Conservation (phyloP, 148 eudicot genomes). For the Silene conica region DNA sequence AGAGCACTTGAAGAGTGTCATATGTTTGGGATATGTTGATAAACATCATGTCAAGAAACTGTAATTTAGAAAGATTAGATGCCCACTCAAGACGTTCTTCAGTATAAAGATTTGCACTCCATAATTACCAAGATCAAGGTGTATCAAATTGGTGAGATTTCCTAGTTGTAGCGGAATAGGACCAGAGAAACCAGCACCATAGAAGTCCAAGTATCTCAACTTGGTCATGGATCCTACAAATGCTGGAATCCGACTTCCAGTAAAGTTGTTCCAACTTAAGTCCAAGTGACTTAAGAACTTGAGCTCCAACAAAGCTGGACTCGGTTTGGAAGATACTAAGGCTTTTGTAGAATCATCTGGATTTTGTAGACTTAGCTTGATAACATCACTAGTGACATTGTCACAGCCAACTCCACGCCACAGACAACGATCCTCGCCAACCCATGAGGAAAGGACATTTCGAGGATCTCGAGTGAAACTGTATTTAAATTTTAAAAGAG, state of each 20-base stretch:
- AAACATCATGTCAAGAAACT: not conserved
- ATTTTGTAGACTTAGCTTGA: not conserved
- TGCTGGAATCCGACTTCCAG: not conserved
- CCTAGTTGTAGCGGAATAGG: not conserved
- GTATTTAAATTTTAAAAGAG: too few species aligned
- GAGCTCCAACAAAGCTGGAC: constrained; percentile 4
- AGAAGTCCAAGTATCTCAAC: constrained; percentile 1
- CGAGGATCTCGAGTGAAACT: not conserved
- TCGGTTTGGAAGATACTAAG: not conserved
- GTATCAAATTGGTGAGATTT: not conserved
- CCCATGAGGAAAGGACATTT: too few species aligned
- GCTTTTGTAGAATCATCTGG: not conserved
- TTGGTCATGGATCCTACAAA: constrained; percentile 6
- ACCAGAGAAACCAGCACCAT: not conserved
- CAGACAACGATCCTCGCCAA: constrained; percentile 17
- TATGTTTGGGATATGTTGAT: not conserved
- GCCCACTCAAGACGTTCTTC: not conserved
- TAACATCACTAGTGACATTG: not conserved
- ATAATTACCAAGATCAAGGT: not conserved
- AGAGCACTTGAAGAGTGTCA: not conserved
- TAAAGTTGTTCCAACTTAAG: not conserved
- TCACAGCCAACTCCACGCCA: constrained; percentile 21
- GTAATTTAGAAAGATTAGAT: not conserved
- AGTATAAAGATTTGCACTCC: not conserved
- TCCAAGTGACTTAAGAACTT: constrained; percentile 11